These are phyloP conservation scores for Trichosporon sp. DNA, from an alignment of 1,284 basidiomycete genomes.

Conservation along the genomic window DNA sequence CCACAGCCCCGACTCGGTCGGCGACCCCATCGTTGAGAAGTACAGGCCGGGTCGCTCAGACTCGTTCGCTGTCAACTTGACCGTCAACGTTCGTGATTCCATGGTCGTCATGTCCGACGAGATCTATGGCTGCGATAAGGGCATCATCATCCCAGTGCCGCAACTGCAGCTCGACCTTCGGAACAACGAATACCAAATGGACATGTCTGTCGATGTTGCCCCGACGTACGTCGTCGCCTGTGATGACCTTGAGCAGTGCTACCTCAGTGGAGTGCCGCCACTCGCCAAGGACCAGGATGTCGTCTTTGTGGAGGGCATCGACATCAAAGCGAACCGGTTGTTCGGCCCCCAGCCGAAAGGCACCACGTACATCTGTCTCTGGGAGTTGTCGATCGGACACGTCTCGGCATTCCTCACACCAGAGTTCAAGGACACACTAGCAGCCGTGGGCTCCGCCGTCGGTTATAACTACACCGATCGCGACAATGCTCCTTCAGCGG, in stretches of 20 bases:
- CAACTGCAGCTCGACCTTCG: slow-evolving; percentile 70
- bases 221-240: slow-evolving; percentile 58
- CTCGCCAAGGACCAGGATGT: slow-evolving; percentile 28
- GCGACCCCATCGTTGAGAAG: slow-evolving; percentile 73
- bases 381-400: slow-evolving; percentile 70
- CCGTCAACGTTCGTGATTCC: slow-evolving; percentile 57
- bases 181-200: slow-evolving; percentile 80
- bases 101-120: slow-evolving; percentile 66
- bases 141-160: slow-evolving; percentile 59
- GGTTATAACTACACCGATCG: slow-evolving; percentile 66
- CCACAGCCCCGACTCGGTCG: slow-evolving; percentile 57
- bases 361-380: slow-evolving; percentile 79
- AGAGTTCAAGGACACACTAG: slow-evolving; percentile 56
- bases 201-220: slow-evolving; percentile 70
- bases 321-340: slow-evolving; percentile 73
- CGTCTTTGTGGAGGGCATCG: slow-evolving; percentile 67
- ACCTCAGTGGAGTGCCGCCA: slow-evolving; percentile 28
- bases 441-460: slow-evolving; percentile 59
- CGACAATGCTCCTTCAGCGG: slow-evolving; percentile 71
- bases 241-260: slow-evolving; percentile 53
- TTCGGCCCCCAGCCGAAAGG: slow-evolving; percentile 83
- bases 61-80: slow-evolving; percentile 68
- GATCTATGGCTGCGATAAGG: slow-evolving; percentile 63
- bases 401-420: slow-evolving; percentile 61
- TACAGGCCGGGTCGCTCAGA: slow-evolving; percentile 76